Conservation (phyloP, 2,329 filamentous ascomycete species). For the Endoconidiophora polonica region DNA sequence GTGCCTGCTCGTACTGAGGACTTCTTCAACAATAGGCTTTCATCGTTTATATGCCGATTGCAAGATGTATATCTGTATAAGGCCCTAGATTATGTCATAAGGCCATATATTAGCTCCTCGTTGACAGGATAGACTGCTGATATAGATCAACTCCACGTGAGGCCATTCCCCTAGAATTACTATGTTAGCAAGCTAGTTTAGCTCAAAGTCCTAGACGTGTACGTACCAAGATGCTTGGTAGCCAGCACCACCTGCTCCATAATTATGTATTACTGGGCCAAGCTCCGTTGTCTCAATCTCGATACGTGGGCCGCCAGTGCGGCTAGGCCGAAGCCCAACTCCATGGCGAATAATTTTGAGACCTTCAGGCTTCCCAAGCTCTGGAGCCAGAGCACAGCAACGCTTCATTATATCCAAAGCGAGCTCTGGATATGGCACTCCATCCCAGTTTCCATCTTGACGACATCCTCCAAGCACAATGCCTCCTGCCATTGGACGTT, state of each 20-base stretch:
- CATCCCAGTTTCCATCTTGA: constrained; percentile 20
- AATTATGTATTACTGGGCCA: constrained; percentile 17
- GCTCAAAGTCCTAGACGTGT: background rate
- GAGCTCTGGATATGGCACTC: constrained; percentile 18
- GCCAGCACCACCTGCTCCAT: constrained; percentile 18
- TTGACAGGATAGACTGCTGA: too few relatives aligned
- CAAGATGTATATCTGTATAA: too few relatives aligned
- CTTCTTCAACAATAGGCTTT: too few relatives aligned
- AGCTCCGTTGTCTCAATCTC: constrained; percentile 17
- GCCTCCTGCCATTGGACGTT: constrained; percentile 22
- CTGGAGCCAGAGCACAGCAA: constrained; percentile 21
- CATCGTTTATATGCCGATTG: too few relatives aligned
- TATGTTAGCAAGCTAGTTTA: background rate
- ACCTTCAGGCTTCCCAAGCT: constrained; percentile 20
- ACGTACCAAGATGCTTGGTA: constrained; percentile 18
- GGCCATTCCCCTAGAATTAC: constrained; percentile 18
- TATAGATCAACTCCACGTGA: background rate
- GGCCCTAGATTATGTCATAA: too few relatives aligned
- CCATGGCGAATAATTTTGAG: constrained; percentile 20
- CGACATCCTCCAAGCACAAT: constrained; percentile 21
- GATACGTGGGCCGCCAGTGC: constrained; percentile 19
- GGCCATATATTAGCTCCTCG: too few relatives aligned
- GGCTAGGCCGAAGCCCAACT: constrained; percentile 20
- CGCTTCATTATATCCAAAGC: constrained; percentile 20
- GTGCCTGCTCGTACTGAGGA: too few relatives aligned